Evolutionary conservation across 1,284 basidiomycete genomes (phyloP), one percentile per base, ranked within the genome.

Genomic region (Cryptococcus sp.): DNA sequence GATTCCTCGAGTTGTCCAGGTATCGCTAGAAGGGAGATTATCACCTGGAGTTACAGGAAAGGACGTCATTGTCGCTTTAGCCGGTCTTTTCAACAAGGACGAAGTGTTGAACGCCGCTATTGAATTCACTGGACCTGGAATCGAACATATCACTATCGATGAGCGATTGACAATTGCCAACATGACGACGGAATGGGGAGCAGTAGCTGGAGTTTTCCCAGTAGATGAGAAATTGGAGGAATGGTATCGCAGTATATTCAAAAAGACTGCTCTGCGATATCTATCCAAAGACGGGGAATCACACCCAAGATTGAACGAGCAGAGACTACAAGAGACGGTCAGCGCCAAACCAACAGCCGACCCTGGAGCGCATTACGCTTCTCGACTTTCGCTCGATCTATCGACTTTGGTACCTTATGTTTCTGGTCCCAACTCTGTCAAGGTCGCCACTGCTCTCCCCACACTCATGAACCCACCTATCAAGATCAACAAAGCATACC

Each of bases 171-270:
- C 94, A 0, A 98, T 98, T 59, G 81, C 91, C 31, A 96, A 96
- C 74, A 98, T 98, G 94, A 98, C 94, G 3, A 98, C 96, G 16
- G 94, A 99, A 73, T 99, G 94, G 94, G 94, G 94, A 47, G 94
- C 94, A 1, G 83, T 99, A 1, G 91, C 85, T 7, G 94, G 94
- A 40, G 85, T 97, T 13, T 98, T 99, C 79, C 93, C 94, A 0
- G 86, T 92, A 9, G 94, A 99, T 72, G 80, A 85, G 32, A 83
- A 83, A 14, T 82, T 91, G 5, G 72, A 93, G 36, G 73, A 84
- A 22, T 99, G 93, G 93, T 99, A 98, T 74, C 86, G 91, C 52
- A 76, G 78, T n/a, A 78, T 83, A 23, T 76, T 96, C 56, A 81
- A 80, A 58, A 88, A 85, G 73, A 80, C 89, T 45, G 88, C 94